phyloP scores from a whole-genome alignment of 1,284 basidiomycete genomes.

The Ganoderma lingzhi region DNA sequence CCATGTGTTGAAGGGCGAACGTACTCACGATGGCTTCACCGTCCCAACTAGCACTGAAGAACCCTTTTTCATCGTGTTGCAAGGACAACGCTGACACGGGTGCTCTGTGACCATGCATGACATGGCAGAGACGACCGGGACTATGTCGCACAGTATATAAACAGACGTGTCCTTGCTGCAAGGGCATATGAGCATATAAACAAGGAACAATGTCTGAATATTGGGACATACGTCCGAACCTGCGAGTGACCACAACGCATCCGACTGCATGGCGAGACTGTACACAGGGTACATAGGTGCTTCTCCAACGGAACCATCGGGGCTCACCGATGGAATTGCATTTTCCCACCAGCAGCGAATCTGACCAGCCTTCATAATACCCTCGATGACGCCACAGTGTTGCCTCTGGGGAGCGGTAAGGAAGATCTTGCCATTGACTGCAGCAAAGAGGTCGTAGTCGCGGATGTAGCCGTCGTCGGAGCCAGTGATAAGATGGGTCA shows the following conservation, averaged over 20 bases:
- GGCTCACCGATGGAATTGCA: constrained; percentile 47
- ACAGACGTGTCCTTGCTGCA: constrained; percentile 86
- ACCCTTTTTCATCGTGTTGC: constrained; percentile 81
- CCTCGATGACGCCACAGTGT: constrained; percentile 91
- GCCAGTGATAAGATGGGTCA: constrained; percentile 90
- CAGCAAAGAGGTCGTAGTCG: constrained; percentile 91
- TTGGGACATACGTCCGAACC: constrained; percentile 77
- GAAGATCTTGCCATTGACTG: constrained; percentile 88
- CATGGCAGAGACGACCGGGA: constrained; percentile 83
- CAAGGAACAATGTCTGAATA: constrained; percentile 3
- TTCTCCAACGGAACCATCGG: constrained; percentile 52
- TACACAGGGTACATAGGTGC: constrained; percentile 76
- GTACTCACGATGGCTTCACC: constrained; percentile 83
- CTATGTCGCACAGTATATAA: constrained; percentile 93
- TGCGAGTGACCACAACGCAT: constrained; percentile 89
- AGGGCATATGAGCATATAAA: constrained; percentile 12
- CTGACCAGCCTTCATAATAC: constrained; percentile 90
- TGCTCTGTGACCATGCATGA: constrained; percentile 77
- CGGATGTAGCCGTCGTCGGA: constrained; percentile 95
- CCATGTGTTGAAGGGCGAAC: constrained; percentile 7
- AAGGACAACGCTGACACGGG: constrained; percentile 90
- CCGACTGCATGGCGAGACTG: constrained; percentile 88
- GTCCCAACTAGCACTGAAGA: constrained; percentile 96
- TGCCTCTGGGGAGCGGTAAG: constrained; percentile 91
- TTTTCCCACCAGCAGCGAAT: constrained; percentile 93